Base-by-base conservation (phyloP, 2,329 filamentous ascomycete genomes). In the Ceratocystis papillata region DNA sequence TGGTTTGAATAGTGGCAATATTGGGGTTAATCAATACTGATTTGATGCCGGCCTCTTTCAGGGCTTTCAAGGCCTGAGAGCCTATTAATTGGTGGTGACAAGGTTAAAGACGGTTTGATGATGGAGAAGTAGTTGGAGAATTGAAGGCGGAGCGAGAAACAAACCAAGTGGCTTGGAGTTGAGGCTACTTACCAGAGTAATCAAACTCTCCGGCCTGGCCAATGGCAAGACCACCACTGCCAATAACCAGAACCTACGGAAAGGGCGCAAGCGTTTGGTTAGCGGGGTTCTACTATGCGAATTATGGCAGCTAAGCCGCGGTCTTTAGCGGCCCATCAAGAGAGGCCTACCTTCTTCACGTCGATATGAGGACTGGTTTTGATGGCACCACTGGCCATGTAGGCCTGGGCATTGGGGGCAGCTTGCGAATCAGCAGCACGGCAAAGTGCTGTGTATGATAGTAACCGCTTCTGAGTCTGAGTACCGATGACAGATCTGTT, bases 151-250 rank as follows among this genome's bases (percentile, higher is more conserved):
- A 53, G n/a, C 5, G 6, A 53, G 17, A n/a, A n/a, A 8, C 48
- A 53, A 53, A 8, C 12, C n/a, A 55, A 48, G 30, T 15, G 53
- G 57, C 8, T 37, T 15, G 62, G 65, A 60, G 66, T 53, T 30
- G 15, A 12, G n/a, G 48, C 41, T 30, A 81, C 86, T 71, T 81
- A 96, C 91, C 93, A 76, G 94, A 97, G 78, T 97, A 97, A 79
- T 97, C 93, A 73, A 97, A 97, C 80, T 97, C 93, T 79, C 93
- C 93, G 70, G 93, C 93, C 79, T 97, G 93, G 70, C 93, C 93
- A 83, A 97, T 97, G 75, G 90, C 90, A 71, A 97, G 83, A 77
- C 93, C 93, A 79, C 93, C 93, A 78, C 87, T 92, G 68, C 93
- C 93, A 79, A 97, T 96, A 71, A 97, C 92, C 69, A 97, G 80